Evolutionary conservation across 805 yeast species (phyloP).

Genomic region (Candida sakaeoensis): DNA sequence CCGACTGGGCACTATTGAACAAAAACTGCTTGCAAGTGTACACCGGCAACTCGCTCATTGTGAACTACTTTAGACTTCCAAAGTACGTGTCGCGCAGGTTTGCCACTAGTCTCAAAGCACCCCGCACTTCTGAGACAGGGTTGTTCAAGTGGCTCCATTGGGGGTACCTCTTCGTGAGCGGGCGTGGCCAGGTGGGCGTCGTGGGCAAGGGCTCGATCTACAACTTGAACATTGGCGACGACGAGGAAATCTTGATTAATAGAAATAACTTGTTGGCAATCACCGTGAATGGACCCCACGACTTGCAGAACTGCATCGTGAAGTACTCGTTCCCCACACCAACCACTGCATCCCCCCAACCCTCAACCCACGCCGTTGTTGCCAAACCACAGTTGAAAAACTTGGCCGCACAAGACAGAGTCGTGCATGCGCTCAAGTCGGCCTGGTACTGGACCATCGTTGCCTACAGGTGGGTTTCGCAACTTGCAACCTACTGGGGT

Average conservation of each 20-base stretch:
- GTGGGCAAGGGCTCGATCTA: constrained; percentile 55
- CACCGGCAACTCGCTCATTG: constrained; percentile 48
- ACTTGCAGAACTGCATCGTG: constrained; percentile 38
- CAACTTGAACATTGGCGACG: constrained; percentile 39
- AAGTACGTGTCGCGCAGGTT: constrained; percentile 29
- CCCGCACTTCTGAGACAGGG: constrained; percentile 36
- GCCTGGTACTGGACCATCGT: neutral
- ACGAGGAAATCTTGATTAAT: constrained; percentile 48
- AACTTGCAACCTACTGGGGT: neutral
- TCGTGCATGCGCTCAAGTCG: neutral
- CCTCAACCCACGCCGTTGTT: neutral
- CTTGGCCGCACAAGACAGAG: neutral
- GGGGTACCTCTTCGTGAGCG: constrained; percentile 47
- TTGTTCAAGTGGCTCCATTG: constrained; percentile 28
- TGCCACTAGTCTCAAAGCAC: no score
- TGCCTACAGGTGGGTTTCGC: neutral
- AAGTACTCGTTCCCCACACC: constrained; percentile 20
- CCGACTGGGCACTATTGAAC: constrained; percentile 60
- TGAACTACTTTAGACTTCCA: constrained; percentile 40
- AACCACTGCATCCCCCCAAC: no score
- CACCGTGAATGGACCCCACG: constrained; percentile 47
- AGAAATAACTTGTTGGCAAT: constrained; percentile 46
- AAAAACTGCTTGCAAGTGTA: constrained; percentile 47
- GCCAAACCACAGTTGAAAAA: neutral
- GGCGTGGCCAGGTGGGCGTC: constrained; percentile 55